Evolutionary conservation across 176 grass and related monocot genomes (phyloP).

Genomic region (Musa schizocarpa): DNA sequence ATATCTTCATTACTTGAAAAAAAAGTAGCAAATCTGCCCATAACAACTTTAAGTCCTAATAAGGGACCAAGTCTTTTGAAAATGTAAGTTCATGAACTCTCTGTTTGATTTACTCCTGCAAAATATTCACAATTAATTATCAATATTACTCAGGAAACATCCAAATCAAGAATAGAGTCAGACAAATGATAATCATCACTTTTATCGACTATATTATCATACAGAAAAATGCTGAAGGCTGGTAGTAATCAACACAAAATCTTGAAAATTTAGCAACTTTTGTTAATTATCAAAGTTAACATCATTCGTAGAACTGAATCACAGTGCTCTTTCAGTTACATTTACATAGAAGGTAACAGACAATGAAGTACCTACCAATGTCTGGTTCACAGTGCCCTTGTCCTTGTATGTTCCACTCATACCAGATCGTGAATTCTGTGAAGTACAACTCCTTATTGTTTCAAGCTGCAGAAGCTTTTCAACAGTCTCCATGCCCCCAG

Average conservation of each 20-base stretch:
- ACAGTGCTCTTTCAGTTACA: neutral
- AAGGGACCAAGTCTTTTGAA: too few species aligned
- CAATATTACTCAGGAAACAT: too few species aligned
- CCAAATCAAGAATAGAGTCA: too few species aligned
- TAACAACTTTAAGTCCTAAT: too few species aligned
- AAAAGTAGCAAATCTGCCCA: too few species aligned
- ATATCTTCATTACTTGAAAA: too few species aligned
- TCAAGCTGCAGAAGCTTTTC: constrained; percentile 82
- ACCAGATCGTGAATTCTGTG: constrained; percentile 39
- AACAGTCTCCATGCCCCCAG: constrained; percentile 45
- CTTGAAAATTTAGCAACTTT: neutral
- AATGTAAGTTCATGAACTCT: too few species aligned
- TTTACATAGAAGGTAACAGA: constrained; percentile 16
- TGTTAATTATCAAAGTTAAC: neutral
- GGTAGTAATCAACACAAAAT: neutral
- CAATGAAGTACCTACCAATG: constrained; percentile 51
- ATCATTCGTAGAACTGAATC: neutral
- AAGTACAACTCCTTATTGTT: constrained; percentile 48
- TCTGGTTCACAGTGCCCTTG: constrained; percentile 52
- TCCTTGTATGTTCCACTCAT: constrained; percentile 47
- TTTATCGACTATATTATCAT: too few species aligned
- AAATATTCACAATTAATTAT: too few species aligned
- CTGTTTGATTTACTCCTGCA: too few species aligned
- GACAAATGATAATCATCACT: too few species aligned
- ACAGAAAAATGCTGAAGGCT: too few species aligned